A percentile compares a stretch with the other conserved stretches of the same genome.
phyloP scores from a whole-genome alignment of 441 rosid genomes.

The Bocquillonia castaneifolia region DNA sequence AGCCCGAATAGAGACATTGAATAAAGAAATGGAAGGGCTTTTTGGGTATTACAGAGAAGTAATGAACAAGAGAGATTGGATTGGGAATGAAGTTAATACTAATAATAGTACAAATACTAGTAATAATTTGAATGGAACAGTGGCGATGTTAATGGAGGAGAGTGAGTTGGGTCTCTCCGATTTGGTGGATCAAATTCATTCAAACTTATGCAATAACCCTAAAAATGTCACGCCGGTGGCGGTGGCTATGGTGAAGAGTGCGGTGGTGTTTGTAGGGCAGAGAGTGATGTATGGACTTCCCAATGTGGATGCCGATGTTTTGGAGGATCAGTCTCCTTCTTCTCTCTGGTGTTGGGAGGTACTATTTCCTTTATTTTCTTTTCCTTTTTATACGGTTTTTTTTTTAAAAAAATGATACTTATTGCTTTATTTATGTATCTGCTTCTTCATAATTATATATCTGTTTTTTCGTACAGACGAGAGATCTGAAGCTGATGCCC shows the following conservation, averaged over 20 bases:
- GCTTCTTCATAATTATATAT: no score
- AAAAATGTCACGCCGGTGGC: slow-evolving; percentile 25
- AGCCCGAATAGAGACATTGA: slow-evolving; percentile 38
- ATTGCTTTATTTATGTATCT: no score
- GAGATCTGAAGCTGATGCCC: slow-evolving; percentile 71
- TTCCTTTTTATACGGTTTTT: no score
- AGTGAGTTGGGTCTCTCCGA: slow-evolving; percentile 51
- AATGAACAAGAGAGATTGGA: slow-evolving; percentile 24
- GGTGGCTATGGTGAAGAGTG: slow-evolving; percentile 48
- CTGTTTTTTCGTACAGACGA: no score
- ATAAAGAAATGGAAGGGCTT: slow-evolving; percentile 44
- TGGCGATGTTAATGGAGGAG: slow-evolving; percentile 70
- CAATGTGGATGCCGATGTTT: slow-evolving; percentile 62
- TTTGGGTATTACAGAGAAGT: slow-evolving; percentile 46
- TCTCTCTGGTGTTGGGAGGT: slow-evolving; percentile 99
- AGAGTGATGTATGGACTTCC: slow-evolving; percentile 66
- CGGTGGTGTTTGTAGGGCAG: slow-evolving; percentile 61
- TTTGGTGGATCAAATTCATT: slow-evolving; percentile 47
- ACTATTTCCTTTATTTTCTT: not conserved
- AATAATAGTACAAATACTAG: slow-evolving; percentile 28
- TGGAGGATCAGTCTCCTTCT: slow-evolving; percentile 56
- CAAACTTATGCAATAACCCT: slow-evolving; percentile 28
- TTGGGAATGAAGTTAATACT: slow-evolving; percentile 15
- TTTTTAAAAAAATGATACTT: no score
- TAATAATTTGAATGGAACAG: slow-evolving; percentile 41